Base-by-base conservation (phyloP, 371 early-diverging fungal genomes). In the Thermomucor indicae-seudaticae region DNA sequence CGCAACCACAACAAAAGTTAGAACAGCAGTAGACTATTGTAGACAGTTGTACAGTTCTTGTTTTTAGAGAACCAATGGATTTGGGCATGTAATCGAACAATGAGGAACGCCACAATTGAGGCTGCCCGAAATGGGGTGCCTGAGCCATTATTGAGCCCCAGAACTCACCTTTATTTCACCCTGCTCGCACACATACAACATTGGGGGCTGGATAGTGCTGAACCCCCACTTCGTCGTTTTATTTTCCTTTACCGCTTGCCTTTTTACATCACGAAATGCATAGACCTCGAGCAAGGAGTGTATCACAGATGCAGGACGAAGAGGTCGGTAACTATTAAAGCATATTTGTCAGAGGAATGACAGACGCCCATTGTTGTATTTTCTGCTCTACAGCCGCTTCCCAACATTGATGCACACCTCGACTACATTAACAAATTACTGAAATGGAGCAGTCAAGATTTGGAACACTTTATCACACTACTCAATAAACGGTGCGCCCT, bases 1-100 rank as follows among this genome's bases (percentile, higher is more conserved):
- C 72, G n/a, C 55, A 66, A 40, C 58, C 66, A 23, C 59, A 64
- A 31, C 28, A 48, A 43, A 75, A 75, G 46, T 22, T 68, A 29
- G 67, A 68, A 5, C 14, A 19, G 16, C 37, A 37, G 3, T 37
- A 37, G 37, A 37, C 79, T 64, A 12, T 37, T 37, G 10, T n/a
- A n/a, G n/a, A n/a, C n/a, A n/a, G n/a, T n/a, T n/a, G n/a, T n/a
- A n/a, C n/a, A n/a, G n/a, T n/a, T n/a, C n/a, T n/a, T n/a, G n/a
- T n/a, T n/a, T n/a, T n/a, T n/a, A n/a, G n/a, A n/a, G n/a, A n/a
- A n/a, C n/a, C n/a, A n/a, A n/a, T n/a, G n/a, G n/a, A n/a, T n/a
- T n/a, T n/a, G n/a, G n/a, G n/a, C n/a, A n/a, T n/a, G n/a, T n/a
- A n/a, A n/a, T n/a, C n/a, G n/a, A n/a, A n/a, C n/a, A n/a, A n/a